These are phyloP conservation scores for Cynara cardunculus DNA, from an alignment of 129 eudicot species.

Conservation along the genomic window DNA sequence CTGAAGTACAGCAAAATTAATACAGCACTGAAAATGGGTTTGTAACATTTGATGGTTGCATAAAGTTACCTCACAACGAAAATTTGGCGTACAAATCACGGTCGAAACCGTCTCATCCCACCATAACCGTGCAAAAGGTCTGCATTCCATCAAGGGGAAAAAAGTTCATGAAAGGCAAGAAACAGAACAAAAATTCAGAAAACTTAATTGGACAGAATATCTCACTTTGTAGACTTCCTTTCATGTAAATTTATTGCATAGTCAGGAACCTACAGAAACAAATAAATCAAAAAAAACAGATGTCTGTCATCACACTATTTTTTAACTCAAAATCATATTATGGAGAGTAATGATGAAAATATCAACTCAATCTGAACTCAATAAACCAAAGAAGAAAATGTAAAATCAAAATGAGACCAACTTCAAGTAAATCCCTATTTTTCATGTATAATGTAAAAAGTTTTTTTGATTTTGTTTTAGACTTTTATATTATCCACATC, in stretches of 20 bases:
- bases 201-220: background rate
- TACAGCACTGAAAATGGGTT: background rate
- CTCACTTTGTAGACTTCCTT: conserved; percentile 43
- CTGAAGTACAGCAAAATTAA: conserved; percentile 19
- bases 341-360: too few relatives aligned
- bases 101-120: conserved; percentile 72
- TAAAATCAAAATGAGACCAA: too few relatives aligned
- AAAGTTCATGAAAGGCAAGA: background rate
- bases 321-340: background rate
- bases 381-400: too few relatives aligned
- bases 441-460: background rate
- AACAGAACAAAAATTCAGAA: background rate
- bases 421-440: background rate
- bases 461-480: background rate
- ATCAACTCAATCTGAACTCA: too few relatives aligned
- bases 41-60: background rate
- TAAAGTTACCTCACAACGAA: conserved; percentile 41
- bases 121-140: conserved; percentile 65
- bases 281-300: background rate
- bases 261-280: conserved; percentile 48
- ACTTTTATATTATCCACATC: background rate
- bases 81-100: conserved; percentile 43
- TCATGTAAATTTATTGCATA: conserved; percentile 48
- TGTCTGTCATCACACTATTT: background rate
- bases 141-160: conserved; percentile 15